A percentile compares a stretch with the other conserved stretches of the same genome.
These are phyloP conservation scores for Zoysia japonica DNA, from an alignment of 176 grass and related monocot species.

Conservation along the genomic window DNA sequence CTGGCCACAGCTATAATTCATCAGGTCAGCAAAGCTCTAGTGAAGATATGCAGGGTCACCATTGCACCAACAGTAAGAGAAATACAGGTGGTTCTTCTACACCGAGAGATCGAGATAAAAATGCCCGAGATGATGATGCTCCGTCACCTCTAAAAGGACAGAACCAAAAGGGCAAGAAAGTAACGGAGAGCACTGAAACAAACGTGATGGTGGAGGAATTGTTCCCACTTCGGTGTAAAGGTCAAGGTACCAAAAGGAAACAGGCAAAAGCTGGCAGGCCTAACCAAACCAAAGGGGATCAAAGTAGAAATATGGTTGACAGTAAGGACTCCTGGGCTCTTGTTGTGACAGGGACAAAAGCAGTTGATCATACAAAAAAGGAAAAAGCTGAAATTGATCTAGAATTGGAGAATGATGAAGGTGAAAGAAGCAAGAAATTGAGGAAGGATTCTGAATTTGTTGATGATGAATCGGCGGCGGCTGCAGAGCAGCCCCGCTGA, in stretches of 20 bases:
- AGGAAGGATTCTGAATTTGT: background rate
- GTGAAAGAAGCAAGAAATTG: background rate
- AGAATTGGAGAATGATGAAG: background rate
- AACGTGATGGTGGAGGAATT: background rate
- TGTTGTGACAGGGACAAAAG: background rate
- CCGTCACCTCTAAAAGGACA: background rate
- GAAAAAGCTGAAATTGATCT: rapidly evolving
- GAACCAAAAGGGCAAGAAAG: background rate
- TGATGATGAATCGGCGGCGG: background rate
- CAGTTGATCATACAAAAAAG: too few species aligned
- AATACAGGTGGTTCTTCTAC: background rate
- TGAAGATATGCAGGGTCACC: background rate
- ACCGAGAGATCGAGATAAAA: rapidly evolving
- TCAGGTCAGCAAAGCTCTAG: background rate
- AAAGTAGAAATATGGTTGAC: rapidly evolving
- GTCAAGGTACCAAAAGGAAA: background rate
- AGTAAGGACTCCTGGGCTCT: background rate
- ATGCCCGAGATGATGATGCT: background rate
- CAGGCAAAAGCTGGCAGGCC: background rate
- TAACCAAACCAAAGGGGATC: background rate
- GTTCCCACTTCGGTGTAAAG: rapidly evolving
- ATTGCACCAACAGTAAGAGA: background rate
- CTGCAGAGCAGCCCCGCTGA: background rate
- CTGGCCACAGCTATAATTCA: background rate
- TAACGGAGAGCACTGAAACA: too few species aligned